Evolutionary conservation across 2,329 filamentous ascomycete genomes (phyloP).

Genomic region (Ophiosphaerella korrae): DNA sequence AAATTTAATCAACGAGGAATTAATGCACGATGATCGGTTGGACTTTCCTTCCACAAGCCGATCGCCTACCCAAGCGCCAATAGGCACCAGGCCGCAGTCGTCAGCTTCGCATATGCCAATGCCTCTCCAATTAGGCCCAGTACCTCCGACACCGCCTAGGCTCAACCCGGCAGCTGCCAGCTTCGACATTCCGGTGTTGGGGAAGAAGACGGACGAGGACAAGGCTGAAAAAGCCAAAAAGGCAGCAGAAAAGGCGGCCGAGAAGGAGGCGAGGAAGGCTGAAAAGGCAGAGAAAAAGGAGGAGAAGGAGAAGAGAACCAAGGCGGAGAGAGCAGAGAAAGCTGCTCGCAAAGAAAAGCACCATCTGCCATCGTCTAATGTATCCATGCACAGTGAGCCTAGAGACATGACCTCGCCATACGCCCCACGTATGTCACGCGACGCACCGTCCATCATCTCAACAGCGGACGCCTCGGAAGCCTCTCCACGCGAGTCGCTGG

Average conservation of each 20-base stretch:
- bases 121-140: slow-evolving; percentile 22
- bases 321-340: slow-evolving; percentile 40
- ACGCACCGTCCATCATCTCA: slow-evolving; percentile 50
- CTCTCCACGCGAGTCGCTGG: slow-evolving; percentile 48
- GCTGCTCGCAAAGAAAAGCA: slow-evolving; percentile 43
- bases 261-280: slow-evolving; percentile 45
- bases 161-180: slow-evolving; percentile 89
- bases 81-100: slow-evolving; percentile 76
- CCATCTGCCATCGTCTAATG: slow-evolving; percentile 30
- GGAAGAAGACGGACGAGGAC: slow-evolving; percentile 41
- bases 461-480: slow-evolving; percentile 42
- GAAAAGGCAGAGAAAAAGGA: slow-evolving; percentile 42
- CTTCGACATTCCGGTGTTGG: slow-evolving; percentile 63
- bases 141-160: slow-evolving; percentile 55
- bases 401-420: slow-evolving; percentile 34
- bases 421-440: slow-evolving; percentile 48
- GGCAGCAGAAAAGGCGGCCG: slow-evolving; percentile 38
- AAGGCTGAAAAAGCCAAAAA: slow-evolving; percentile 40
- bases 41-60: slow-evolving; percentile 56
- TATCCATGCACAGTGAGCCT: slow-evolving; percentile 19
- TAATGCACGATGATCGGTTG: slow-evolving; percentile 55
- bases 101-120: slow-evolving; percentile 55
- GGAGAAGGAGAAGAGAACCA: slow-evolving; percentile 48
- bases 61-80: slow-evolving; percentile 66
- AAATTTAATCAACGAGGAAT: slow-evolving; percentile 60